These are phyloP conservation scores for Globisporangium camurandrum DNA, from an alignment of 352 stramenopile species.

Conservation along the genomic window DNA sequence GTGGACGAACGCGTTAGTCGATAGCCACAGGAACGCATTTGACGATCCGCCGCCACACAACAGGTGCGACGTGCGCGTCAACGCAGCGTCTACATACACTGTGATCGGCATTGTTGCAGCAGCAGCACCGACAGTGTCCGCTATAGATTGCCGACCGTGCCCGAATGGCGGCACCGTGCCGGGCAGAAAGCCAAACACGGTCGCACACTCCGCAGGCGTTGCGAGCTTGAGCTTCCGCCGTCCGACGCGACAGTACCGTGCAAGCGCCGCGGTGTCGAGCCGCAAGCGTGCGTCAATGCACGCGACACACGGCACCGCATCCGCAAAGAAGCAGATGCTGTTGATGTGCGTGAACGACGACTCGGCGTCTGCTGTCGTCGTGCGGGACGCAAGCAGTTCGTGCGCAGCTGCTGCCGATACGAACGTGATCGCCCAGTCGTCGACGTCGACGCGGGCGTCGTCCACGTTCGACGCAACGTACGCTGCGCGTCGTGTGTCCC, in stretches of 20 bases:
- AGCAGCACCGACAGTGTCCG: background rate
- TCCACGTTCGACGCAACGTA: conserved; percentile 6
- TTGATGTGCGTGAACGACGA: conserved; percentile 46
- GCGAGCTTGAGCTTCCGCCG: conserved; percentile 65
- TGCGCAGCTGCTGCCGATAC: conserved; percentile 26
- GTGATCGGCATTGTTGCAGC: background rate
- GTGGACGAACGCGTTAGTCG: conserved; percentile 30
- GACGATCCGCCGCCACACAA: conserved; percentile 40
- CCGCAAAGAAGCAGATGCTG: conserved; percentile 67
- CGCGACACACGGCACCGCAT: conserved; percentile 51
- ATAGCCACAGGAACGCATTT: conserved; percentile 35
- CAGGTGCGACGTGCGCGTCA: conserved; percentile 27
- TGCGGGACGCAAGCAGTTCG: conserved; percentile 20
- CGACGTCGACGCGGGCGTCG: background rate
- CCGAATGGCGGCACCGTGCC: conserved; percentile 60
- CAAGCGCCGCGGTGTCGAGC: conserved; percentile 51
- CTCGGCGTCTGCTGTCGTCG: background rate
- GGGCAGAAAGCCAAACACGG: conserved; percentile 53
- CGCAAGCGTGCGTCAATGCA: conserved; percentile 51
- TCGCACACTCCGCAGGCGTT: conserved; percentile 42
- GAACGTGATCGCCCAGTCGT: conserved; percentile 25
- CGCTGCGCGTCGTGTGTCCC: conserved; percentile 19
- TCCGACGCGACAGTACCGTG: conserved; percentile 36
- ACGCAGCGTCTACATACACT: conserved; percentile 18
- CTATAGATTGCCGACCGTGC: conserved; percentile 13